These are phyloP conservation scores for Chenopodium album DNA, from an alignment of 148 eudicot species.

Conservation along the genomic window DNA sequence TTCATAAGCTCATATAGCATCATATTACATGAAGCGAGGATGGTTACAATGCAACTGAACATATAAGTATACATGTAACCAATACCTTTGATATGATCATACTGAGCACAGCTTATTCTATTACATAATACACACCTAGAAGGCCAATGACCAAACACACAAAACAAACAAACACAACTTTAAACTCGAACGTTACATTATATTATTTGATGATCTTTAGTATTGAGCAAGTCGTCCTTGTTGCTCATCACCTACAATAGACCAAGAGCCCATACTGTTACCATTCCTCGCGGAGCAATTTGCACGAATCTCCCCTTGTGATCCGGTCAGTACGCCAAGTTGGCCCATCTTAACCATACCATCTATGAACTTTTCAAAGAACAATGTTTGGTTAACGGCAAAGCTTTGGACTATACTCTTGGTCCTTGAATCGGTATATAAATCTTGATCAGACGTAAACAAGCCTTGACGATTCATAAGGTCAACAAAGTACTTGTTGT, in stretches of 20 bases:
- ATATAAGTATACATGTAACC: too few species aligned
- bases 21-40: not conserved
- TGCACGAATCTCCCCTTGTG: conserved; percentile 37
- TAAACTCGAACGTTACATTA: not conserved
- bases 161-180: not conserved
- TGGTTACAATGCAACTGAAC: not conserved
- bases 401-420: conserved; percentile 38
- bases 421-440: conserved; percentile 38
- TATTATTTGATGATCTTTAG: not conserved
- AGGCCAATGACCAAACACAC: not conserved
- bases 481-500: conserved; percentile 44
- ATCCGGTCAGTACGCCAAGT: conserved; percentile 38
- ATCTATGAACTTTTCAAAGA: conserved; percentile 36
- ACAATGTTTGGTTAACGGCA: conserved; percentile 31
- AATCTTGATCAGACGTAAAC: conserved; percentile 44
- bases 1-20: not conserved
- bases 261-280: conserved; percentile 5
- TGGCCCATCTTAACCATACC: conserved; percentile 52
- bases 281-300: conserved; percentile 38
- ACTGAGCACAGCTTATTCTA: not conserved
- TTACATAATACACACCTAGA: not conserved
- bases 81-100: not conserved
- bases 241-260: conserved; percentile 24
- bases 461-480: conserved; percentile 39
- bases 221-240: conserved; percentile 10